Base-by-base conservation (phyloP, 1,139 yeast species). In the Candida sanyaensis region DNA sequence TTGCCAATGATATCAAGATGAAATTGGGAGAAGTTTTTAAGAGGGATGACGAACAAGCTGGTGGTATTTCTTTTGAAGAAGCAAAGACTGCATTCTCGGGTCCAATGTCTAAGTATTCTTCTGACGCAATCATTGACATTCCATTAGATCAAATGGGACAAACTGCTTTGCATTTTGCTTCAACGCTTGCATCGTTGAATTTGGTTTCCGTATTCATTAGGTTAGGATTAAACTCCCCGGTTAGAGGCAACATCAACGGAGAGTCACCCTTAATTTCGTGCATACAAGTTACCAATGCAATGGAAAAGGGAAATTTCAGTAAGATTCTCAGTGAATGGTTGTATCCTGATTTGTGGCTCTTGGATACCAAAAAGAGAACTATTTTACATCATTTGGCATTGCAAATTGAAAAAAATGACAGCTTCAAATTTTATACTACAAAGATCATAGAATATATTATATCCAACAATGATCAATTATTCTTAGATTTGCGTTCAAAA, bases 401-500 rank as follows among this genome's bases (percentile, higher is more conserved):
- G 8, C 68, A 68, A 52, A 58, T 69, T 5, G 47, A 55, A 9
- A 73, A 71, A 53, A 50, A 58, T 31, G 74, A 71, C 24, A 64
- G 74, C 45, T 54, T 60, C 24, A 81, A 86, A 54, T 91, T 88
- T 64, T 92, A 93, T 61, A 67, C 88, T 44, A 88, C 84, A 52
- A 83, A 88, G 23, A 71, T 92, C 41, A 69, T 92, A 50, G 96
- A 90, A 55, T 91, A 93, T 88, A 79, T 92, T 21, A 89, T 88
- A 11, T 50, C 52, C n/a, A 48, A 53, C 30, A 71, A 72, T 51
- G 73, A 81, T 42, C 70, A 78, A 42, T 72, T 78, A 29, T 72
- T 92, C 45, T 75, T 80, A n/a, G 77, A 82, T 56, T 82, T 90
- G 53, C 79, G 86, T 64, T 68, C 73, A 11, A 82, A 83, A 41